Base-by-base conservation (phyloP, 805 yeast genomes). In the Wickerhamiella dianesei region DNA sequence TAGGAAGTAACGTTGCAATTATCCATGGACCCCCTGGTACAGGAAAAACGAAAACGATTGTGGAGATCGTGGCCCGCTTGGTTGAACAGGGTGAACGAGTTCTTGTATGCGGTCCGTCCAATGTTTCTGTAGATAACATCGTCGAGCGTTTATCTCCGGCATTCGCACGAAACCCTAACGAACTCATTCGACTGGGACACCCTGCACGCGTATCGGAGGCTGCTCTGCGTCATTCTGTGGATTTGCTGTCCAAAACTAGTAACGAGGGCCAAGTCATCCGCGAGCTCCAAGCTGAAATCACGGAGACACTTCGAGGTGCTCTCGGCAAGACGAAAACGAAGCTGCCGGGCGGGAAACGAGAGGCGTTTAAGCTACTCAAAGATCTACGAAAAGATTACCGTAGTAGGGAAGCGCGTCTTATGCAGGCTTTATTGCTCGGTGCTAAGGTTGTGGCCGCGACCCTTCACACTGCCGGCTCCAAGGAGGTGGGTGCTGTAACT, bases 81-180 rank as follows among this genome's bases (percentile, higher is more conserved):
- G 70, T 77, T 1, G 67, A 66, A 6, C 46, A 43, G 2, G 74
- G 75, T 5, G 69, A 74, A 50, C 62, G 87, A 41, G 79, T 89
- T 0, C 66, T 89, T 22, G 88, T 89, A 0, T 88, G 96, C 65
- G 96, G 96, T 0, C 95, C 97, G 0, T 87, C 96, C 0, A 89
- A 89, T 60, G 79, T 87, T 14, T 77, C 96, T 1, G 94, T 88
- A 1, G 97, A 89, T 61, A 89, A 94, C 0, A 82, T 89, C 14
- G 63, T 88, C 43, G 96, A 89, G 61, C 68, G 96, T 49, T 62
- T 89, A 19, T 63, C 70, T 37, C 62, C 62, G 22, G 63, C 69
- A 37, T 19, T 39, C 13, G 21, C 21, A 5, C 29, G 35, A 4
- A 32, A 41, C 1, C 58, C 70, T 37, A 68, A 68, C 1, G 68